phyloP scores from a whole-genome alignment of 2,329 filamentous ascomycete species.

The Fusarium marasasianum region DNA sequence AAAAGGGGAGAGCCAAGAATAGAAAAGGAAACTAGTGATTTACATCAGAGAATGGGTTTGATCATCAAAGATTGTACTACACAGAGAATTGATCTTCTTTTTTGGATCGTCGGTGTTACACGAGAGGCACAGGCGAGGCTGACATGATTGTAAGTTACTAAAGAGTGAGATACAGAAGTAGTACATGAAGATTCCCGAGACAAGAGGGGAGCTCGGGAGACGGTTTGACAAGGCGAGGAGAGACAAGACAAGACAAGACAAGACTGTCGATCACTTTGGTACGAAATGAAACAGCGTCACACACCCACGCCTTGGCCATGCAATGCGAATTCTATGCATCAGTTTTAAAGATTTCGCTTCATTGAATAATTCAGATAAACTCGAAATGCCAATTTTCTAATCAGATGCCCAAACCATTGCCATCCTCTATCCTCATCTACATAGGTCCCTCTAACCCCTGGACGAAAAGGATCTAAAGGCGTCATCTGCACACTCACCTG shows the following conservation, averaged over 20 bases:
- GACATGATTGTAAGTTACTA: slow-evolving; percentile 1
- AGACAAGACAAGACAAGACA: not conserved
- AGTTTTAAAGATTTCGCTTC: slow-evolving; percentile 1
- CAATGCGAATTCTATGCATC: slow-evolving; percentile 11
- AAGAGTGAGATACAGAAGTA: not conserved
- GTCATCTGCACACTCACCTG: slow-evolving; percentile 2
- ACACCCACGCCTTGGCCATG: slow-evolving; percentile 7
- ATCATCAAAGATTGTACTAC: not conserved
- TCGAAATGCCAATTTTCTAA: not conserved
- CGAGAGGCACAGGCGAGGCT: not conserved
- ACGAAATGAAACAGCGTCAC: slow-evolving; percentile 25
- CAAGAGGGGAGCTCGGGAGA: not conserved
- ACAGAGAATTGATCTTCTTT: not conserved
- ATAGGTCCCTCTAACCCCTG: not conserved
- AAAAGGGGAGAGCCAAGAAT: slow-evolving; percentile 23
- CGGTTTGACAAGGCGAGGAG: not conserved
- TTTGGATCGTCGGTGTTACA: not conserved
- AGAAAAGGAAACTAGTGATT: not conserved
- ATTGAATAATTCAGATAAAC: not conserved
- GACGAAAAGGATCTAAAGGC: not conserved
- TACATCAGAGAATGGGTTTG: not conserved
- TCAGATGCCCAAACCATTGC: not conserved
- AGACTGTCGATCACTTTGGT: slow-evolving; percentile 19
- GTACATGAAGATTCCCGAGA: slow-evolving; percentile 1
- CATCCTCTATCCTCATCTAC: not conserved